Conservation (phyloP, 2,329 filamentous ascomycete species). For the Paecilomyces dactylethromorphus region DNA sequence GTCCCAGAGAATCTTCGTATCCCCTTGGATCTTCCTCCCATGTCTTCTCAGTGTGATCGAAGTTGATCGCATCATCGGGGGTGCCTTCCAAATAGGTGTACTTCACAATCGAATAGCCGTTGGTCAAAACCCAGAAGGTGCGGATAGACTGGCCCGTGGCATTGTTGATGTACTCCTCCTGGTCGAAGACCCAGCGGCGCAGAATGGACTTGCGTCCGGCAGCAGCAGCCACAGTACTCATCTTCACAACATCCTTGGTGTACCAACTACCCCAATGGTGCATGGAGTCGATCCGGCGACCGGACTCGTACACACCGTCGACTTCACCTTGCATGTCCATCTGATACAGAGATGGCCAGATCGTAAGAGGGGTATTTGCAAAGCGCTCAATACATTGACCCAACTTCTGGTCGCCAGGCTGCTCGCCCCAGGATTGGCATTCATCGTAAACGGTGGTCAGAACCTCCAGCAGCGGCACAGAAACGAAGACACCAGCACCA, state of each 20-base stretch:
- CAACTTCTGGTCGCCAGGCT: conserved; percentile 39
- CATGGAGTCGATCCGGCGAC: conserved; percentile 35
- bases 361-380: conserved; percentile 31
- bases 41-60: conserved; percentile 37
- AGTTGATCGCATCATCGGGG: conserved; percentile 34
- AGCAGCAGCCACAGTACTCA: conserved; percentile 34
- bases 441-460: conserved; percentile 33
- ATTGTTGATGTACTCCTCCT: conserved; percentile 29
- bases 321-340: conserved; percentile 38
- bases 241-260: conserved; percentile 38
- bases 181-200: conserved; percentile 39
- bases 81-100: conserved; percentile 32
- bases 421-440: conserved; percentile 36
- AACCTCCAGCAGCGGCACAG: conserved; percentile 31
- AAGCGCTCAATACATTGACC: conserved; percentile 37
- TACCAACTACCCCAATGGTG: conserved; percentile 42
- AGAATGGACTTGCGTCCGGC: conserved; percentile 36
- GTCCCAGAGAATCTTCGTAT: conserved; percentile 33
- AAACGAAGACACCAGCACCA: conserved; percentile 39
- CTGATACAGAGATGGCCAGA: conserved; percentile 38
- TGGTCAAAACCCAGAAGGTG: conserved; percentile 39
- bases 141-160: conserved; percentile 27
- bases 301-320: conserved; percentile 38
- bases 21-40: conserved; percentile 37
- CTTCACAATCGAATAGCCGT: conserved; percentile 37